Conservation (phyloP, 2,329 filamentous ascomycete species). For the Diaporthe citrichinensis region DNA sequence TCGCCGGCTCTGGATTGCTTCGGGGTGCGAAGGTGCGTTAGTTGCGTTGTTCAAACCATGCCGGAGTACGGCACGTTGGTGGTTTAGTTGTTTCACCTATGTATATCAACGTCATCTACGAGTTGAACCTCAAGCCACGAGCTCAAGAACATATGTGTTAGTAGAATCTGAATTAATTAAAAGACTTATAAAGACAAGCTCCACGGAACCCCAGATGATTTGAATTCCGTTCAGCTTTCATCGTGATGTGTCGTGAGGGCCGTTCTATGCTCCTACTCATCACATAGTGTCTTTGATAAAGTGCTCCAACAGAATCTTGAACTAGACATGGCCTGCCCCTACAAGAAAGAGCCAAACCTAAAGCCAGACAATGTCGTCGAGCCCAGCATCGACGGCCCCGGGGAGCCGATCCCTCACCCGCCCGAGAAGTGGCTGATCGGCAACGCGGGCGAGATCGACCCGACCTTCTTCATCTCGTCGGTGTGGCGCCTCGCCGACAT, state of each 20-base stretch:
- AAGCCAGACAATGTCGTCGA: slow-evolving; percentile 4
- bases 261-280: neutral
- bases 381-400: slow-evolving; percentile 27
- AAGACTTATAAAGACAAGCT: neutral
- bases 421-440: slow-evolving; percentile 44
- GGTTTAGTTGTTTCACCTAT: too few relatives aligned
- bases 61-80: neutral
- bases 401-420: slow-evolving; percentile 43
- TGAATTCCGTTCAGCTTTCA: neutral
- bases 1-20: neutral
- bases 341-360: slow-evolving; percentile 29
- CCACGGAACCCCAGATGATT: accelerated
- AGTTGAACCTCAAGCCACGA: neutral
- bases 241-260: neutral
- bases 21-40: neutral
- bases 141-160: too few relatives aligned
- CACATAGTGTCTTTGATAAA: too few relatives aligned
- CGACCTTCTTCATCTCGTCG: slow-evolving; percentile 41
- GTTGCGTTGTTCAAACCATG: neutral
- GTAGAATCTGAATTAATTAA: neutral
- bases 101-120: neutral
- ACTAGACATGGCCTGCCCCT: slow-evolving; percentile 31
- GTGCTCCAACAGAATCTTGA: neutral
- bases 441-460: slow-evolving; percentile 46
- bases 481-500: slow-evolving; percentile 43